Base-by-base conservation (phyloP, 1,139 yeast genomes). In the Sugiyamaella castrensis region DNA sequence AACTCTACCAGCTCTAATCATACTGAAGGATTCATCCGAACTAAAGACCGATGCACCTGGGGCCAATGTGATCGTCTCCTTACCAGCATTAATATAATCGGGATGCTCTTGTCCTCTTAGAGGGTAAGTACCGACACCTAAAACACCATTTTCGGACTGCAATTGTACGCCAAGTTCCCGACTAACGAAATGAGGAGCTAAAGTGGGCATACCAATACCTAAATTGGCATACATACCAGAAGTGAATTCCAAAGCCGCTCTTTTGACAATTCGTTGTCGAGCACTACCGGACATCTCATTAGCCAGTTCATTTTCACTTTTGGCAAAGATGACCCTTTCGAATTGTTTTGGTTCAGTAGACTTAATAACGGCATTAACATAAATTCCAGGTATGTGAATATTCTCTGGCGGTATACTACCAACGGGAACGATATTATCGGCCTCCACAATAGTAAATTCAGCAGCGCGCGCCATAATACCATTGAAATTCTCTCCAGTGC, bases 141-240 rank as follows among this genome's bases (percentile, higher is more conserved):
- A 62, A 36, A 73, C 69, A 39, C 77, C 77, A 53, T 74, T 73
- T 57, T 74, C 77, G 3, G 74, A 69, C 56, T 74, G 77, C 43
- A 73, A 63, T 19, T 68, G 68, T 37, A 74, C 72, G 16, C 65
- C 59, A 29, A 71, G 59, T 16, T 53, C 61, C 29, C 57, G 54
- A 13, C 71, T 69, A 30, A 73, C 60, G 55, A 63, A 73, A 43
- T 62, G 65, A 11, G 76, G 75, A 1, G 75, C 74, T 53, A 73
- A 58, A 4, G 75, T 72, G 7, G 77, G 77, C 67, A 73, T 71
- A 32, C 77, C 77, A 44, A 73, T 69, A 13, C 77, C 77, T 44
- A 73, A 61, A 52, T 73, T 74, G 34, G 71, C 76, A 49, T 68
- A 70, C 54, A 64, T 62, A 9, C 75, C 76, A 53, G 71, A 69